Conservation (phyloP, 768 basidiomycete species). For the Boletus sp. region DNA sequence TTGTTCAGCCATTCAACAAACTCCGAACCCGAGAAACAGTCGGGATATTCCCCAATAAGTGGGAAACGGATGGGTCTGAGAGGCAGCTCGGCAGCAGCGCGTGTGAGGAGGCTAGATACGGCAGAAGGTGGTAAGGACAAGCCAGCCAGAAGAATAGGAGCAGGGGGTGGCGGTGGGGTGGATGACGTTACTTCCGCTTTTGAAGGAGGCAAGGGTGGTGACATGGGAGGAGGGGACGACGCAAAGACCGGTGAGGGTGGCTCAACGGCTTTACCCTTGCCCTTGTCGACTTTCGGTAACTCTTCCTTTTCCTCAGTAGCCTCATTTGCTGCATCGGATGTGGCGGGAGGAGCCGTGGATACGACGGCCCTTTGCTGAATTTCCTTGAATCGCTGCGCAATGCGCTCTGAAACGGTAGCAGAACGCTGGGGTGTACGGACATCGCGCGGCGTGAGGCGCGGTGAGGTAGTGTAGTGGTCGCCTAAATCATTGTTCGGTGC, state of each 20-base stretch:
- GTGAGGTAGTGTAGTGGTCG: conserved; percentile 84
- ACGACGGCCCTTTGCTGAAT: conserved; percentile 59
- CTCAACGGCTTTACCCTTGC: conserved; percentile 68
- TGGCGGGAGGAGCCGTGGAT: conserved; percentile 28
- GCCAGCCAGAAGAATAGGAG: conserved; percentile 73
- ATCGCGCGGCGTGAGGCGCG: conserved; percentile 60
- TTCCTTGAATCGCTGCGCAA: conserved; percentile 77
- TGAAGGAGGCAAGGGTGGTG: conserved; percentile 53
- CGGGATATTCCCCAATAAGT: conserved; percentile 78
- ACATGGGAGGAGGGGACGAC: conserved; percentile 62
- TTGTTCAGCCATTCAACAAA: conserved; percentile 81
- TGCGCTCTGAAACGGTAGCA: conserved; percentile 83
- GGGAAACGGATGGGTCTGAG: conserved; percentile 74
- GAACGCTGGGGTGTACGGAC: conserved; percentile 57
- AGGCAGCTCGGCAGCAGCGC: conserved; percentile 71
- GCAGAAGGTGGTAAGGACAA: conserved; percentile 62
- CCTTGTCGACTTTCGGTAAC: conserved; percentile 71
- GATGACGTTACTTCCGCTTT: conserved; percentile 38
- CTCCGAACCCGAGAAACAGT: conserved; percentile 88
- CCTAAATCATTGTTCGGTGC: conserved; percentile 63
- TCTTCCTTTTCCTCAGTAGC: conserved; percentile 33
- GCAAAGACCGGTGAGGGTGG: conserved; percentile 30
- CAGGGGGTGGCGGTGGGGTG: conserved; percentile 40
- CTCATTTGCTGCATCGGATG: conserved; percentile 22
- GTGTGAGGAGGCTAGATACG: conserved; percentile 66